Conservation (phyloP, 2,329 filamentous ascomycete genomes). For the Apiospora koreana region DNA sequence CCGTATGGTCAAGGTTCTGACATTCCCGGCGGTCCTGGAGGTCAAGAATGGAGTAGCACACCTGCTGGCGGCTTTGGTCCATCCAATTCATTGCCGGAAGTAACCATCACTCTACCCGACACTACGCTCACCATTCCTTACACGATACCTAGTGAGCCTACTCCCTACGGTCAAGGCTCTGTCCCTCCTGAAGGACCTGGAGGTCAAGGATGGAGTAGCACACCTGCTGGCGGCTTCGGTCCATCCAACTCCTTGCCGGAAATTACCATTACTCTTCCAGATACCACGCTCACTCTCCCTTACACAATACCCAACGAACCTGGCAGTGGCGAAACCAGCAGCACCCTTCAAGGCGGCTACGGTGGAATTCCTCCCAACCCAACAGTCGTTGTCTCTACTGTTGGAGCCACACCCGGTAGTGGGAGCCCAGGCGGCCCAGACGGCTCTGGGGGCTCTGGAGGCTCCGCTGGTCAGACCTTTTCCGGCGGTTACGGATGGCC, state of each 20-base stretch:
- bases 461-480: constrained; percentile 21
- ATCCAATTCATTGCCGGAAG: neutral
- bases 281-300: neutral
- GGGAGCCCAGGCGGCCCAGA: neutral
- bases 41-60: neutral
- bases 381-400: constrained; percentile 14
- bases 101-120: neutral
- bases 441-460: constrained; percentile 17
- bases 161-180: neutral
- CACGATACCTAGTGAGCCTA: neutral
- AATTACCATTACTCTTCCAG: neutral
- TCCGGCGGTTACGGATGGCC: constrained; percentile 14
- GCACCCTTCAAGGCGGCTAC: constrained; percentile 6
- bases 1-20: neutral
- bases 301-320: neutral
- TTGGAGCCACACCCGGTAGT: constrained; percentile 7
- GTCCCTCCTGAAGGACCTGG: constrained; percentile 12
- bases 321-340: neutral
- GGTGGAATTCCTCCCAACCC: neutral
- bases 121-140: neutral
- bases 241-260: neutral
- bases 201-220: constrained; percentile 7
- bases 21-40: constrained; percentile 8
- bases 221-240: neutral
- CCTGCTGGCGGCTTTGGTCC: neutral